Base-by-base conservation (phyloP, 75 land plant species). In the Pseudotsuga menziesii region DNA sequence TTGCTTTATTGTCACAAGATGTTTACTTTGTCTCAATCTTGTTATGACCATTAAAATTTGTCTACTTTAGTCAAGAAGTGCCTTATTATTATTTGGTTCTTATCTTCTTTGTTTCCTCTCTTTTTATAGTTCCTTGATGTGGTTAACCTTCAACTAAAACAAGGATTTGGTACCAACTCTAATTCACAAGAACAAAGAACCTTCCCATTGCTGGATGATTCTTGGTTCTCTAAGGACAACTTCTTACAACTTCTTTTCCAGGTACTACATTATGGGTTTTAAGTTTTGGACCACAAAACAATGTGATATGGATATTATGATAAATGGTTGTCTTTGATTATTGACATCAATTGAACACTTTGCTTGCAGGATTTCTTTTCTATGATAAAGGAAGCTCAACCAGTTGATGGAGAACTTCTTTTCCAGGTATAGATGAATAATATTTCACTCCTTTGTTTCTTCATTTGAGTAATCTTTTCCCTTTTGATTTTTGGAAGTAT, bases 161-260 rank as follows among this genome's bases (percentile, higher is more conserved):
- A 72, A 54, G 74, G 74, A n/a, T 52, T 72, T 66, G 20, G 36
- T 17, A 36, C 22, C 1, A 72, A 52, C 11, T 54, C 74, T 52
- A 72, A 11, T 54, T 54, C 12, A 14, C 57, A 6, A 22, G 57
- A 25, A 15, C 17, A 54, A 52, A 57, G 57, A 73, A 55, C 17
- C 48, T 54, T 73, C 52, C 74, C 56, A 55, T 73, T 55, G 20
- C 2, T 73, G 12, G 74, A 73, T 73, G 74, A 73, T 13, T 54
- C 74, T 48, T 73, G 74, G 57, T 73, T 73, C 44, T 73, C 74
- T 25, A 57, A 73, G 57, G 74, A 73, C 32, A 73, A 55, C 57
- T 73, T 73, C 29, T 73, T 73, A 55, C 74, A 73, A 73, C 74
- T 73, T 73, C 39, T 73, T 7, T 55, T 27, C 74, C 44, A 73